A percentile compares a stretch with the other conserved stretches of the same genome.
Evolutionary conservation across 2,329 filamentous ascomycete genomes (phyloP).

Genomic region (Claviceps pazoutovae): DNA sequence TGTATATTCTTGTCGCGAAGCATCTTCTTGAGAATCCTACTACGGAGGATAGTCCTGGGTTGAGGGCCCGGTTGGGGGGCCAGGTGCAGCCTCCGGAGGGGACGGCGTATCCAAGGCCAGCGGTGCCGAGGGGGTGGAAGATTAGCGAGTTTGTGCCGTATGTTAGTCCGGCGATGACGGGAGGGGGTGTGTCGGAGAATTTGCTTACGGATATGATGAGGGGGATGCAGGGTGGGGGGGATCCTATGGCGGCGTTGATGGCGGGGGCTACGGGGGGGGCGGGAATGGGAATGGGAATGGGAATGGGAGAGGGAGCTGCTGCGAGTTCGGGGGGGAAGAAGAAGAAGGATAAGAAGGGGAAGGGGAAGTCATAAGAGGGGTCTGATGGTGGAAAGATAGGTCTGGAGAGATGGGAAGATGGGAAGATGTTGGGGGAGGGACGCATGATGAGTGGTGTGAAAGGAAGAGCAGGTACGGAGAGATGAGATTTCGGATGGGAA

Average conservation of each 20-base stretch:
- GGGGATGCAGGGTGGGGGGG: conserved; percentile 55
- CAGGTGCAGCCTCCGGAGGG: conserved; percentile 47
- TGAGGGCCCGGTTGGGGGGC: conserved; percentile 60
- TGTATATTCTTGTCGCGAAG: conserved; percentile 66
- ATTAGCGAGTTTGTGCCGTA: conserved; percentile 72
- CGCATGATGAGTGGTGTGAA: too few relatives aligned
- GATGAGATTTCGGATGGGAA: too few relatives aligned
- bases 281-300: not conserved
- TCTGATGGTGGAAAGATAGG: too few relatives aligned
- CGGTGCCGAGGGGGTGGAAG: conserved; percentile 81
- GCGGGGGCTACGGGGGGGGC: conserved; percentile 16
- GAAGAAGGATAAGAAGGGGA: conserved; percentile 39
- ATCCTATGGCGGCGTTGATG: conserved; percentile 31
- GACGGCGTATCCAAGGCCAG: conserved; percentile 56
- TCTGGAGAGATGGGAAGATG: too few relatives aligned
- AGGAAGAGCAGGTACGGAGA: too few relatives aligned
- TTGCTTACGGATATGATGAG: conserved; percentile 94
- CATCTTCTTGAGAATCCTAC: conserved; percentile 71
- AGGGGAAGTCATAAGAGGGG: conserved; percentile 17
- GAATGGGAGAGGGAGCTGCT: conserved; percentile 4
- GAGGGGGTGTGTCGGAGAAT: conserved; percentile 88
- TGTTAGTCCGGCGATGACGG: conserved; percentile 77
- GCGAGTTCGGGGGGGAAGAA: conserved; percentile 21
- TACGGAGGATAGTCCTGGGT: conserved; percentile 50
- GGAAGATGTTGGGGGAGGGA: too few relatives aligned